Evolutionary conservation across 768 basidiomycete genomes (phyloP), one percentile per base, ranked within the genome.

Genomic region (Lactarius quietus): DNA sequence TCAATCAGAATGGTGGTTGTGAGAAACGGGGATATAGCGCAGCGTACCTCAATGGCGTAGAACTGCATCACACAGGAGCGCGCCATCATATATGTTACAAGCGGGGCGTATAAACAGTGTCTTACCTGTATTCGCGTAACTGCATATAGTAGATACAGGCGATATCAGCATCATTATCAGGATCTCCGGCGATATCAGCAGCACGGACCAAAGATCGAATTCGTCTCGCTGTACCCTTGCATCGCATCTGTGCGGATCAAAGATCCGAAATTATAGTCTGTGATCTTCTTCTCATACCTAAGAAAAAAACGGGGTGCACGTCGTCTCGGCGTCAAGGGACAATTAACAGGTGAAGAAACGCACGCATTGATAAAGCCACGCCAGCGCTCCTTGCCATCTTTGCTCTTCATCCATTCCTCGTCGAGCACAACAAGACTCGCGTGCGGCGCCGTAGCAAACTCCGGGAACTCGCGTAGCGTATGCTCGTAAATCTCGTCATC

Each of bases 231-330:
- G 75, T 98, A 99, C 73, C 95, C 93, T 62, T 84, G 81, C 56
- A 78, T 80, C 41, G 89, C 83, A 72, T 97, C 85, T 55, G 84
- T 88, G 58, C 97, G 85, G 68, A 99, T 89, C 69, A 99, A 80
- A 2, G 93, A 98, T 23, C 97, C 97, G 77, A 98, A 98, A 82
- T 98, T 98, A 78, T 90, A 93, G 70, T 98, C 94, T 72, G 90
- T 89, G 61, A 98, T 80, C 72, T 89, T 91, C 64, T 90, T 87
- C 78, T 96, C 90, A 78, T 95, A 97, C 64, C 92, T 92, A 68
- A 58, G 7, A 45, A 66, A 38, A 39, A 31, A 54, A 14, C n/a
- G 56, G 48, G 61, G 56, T 54, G 20, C 3, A 41, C 10, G 26
- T n/a, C n/a, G 28, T 57, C 26, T 23, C 38, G 56, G 65, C 23